Evolutionary conservation across 306 rosid genomes (phyloP).

Genomic region (Crotalaria pallida): DNA sequence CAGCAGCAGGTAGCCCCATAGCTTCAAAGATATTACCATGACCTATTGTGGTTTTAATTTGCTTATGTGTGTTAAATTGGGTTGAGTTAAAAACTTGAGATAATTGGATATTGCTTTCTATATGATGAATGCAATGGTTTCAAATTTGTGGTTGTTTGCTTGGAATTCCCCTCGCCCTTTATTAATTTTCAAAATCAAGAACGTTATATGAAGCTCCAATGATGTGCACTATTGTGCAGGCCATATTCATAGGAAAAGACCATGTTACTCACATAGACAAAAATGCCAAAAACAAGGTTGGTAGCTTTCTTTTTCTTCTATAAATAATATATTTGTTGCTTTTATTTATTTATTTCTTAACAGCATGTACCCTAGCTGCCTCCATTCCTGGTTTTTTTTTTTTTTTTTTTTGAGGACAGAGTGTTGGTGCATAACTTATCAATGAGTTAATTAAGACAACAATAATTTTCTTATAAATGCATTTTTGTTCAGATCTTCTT

Average conservation of each 20-base stretch:
- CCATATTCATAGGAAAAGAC: slow-evolving; percentile 88
- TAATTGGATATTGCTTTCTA: not conserved
- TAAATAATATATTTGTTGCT: not conserved
- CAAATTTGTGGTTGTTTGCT: not conserved
- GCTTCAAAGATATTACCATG: not conserved
- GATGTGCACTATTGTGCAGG: too few species aligned
- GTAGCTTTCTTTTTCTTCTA: not conserved
- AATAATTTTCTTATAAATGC: not conserved
- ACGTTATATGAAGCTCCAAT: too few species aligned
- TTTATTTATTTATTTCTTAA: not conserved
- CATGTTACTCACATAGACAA: slow-evolving; percentile 84
- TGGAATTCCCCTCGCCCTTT: slow-evolving; percentile 28
- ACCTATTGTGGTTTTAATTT: not conserved
- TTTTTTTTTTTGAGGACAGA: slow-evolving; percentile 6
- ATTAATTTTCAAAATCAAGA: too few species aligned
- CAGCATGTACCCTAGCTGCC: not conserved
- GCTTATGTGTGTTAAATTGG: not conserved
- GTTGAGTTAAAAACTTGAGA: not conserved
- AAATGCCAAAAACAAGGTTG: slow-evolving; percentile 83
- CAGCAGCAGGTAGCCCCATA: slow-evolving; percentile 65
- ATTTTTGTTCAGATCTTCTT: slow-evolving; percentile 55
- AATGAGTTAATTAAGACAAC: not conserved
- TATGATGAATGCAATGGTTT: not conserved
- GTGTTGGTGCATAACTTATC: not conserved
- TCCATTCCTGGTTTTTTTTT: not conserved